Evolutionary conservation across 768 basidiomycete genomes (phyloP), one percentile per base, ranked within the genome.

Genomic region (Suillus sp.): DNA sequence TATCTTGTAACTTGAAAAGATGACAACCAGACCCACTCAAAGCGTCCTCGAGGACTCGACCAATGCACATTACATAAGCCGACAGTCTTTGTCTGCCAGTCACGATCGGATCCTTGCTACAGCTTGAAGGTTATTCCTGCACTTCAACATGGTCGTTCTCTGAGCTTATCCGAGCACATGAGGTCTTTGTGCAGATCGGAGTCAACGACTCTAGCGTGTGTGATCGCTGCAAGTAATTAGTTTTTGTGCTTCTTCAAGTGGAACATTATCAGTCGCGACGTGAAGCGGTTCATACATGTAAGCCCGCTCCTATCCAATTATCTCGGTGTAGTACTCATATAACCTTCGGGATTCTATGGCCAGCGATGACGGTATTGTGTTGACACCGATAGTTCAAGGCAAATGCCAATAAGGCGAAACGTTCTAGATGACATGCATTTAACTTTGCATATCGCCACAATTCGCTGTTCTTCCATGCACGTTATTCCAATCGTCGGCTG

Each of bases 261-360:
- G 47, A 95, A 95, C 67, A 93, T 95, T 70, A 88, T 89, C n/a
- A n/a, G 6, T 79, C 11, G 79, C 62, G 87, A 90, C 68, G 82
- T 94, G 53, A 81, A 83, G 56, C 79, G 80, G 37, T 93, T 93
- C 78, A 77, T 92, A 84, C 83, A 47, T 74, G 88, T 89, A 67
- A 64, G 81, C 16, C 18, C n/a, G 47, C 4, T 40, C 48, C 27
- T 64, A 6, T 3, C 11, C 3, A 25, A 25, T 7, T 27, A 4
- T 27, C 14, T 16, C 2, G 0, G 18, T 34, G 7, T 59, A 16
- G 16, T 30, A 35, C 58, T 30, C 43, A 34, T 56, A 4, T 22
- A 25, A 8, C 18, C 18, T 38, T 18, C 5, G 80, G 79, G 75
- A 5, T 72, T 77, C 47, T 85, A 79, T 75, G 71, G 78, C 22